Base-by-base conservation (phyloP, 495 filamentous ascomycete genomes). In the Neurospora hispaniola region DNA sequence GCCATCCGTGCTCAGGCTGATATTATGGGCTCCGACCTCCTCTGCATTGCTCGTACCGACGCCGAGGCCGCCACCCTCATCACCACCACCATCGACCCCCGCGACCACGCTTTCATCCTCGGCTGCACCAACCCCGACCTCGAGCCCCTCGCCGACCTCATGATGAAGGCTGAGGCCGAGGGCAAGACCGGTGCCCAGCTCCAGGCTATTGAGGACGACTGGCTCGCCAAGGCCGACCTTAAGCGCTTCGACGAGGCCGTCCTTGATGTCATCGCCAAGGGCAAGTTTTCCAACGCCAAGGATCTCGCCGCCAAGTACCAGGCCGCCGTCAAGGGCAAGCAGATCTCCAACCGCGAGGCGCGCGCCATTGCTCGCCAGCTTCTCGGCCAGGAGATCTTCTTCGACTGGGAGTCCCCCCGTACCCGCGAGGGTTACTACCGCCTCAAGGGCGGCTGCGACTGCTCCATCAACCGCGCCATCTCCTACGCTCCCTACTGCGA, bases 51-150 rank as follows among this genome's bases (percentile, higher is more conserved):
- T 43, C 91, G 96, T 75, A 99, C 96, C 23, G 96, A 99, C 83
- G 96, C 96, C 73, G 96, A 99, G 84, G 96, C 96, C 41, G 96
- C 96, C 11, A 99, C 96, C 12, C 91, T 99, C 78, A 94, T 99
- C 85, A 97, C 94, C 71, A 94, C 93, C 9, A 97, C 94, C 75
- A 97, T 99, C 79, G 96, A 99, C 82, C 89, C 91, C 71, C 90
- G 96, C 73, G 96, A 99, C 81, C 96, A 99, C 80, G 86, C 88
- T 76, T 99, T 96, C 90, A 94, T 99, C 81, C 83, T 96, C 1
- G 96, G 96, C 73, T 82, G 86, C 78, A 98, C 96, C 73, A 99
- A 98, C 84, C 89, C 93, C 69, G 86, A 87, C 73, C 85, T 98
- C 46, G 89, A 93, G 80, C 90, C 95, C 5, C 89, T 99, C 48